A percentile compares a stretch with the other conserved stretches of the same genome.
phyloP scores from a whole-genome alignment of 208 protist genomes.

The Phytomonas sp. region DNA sequence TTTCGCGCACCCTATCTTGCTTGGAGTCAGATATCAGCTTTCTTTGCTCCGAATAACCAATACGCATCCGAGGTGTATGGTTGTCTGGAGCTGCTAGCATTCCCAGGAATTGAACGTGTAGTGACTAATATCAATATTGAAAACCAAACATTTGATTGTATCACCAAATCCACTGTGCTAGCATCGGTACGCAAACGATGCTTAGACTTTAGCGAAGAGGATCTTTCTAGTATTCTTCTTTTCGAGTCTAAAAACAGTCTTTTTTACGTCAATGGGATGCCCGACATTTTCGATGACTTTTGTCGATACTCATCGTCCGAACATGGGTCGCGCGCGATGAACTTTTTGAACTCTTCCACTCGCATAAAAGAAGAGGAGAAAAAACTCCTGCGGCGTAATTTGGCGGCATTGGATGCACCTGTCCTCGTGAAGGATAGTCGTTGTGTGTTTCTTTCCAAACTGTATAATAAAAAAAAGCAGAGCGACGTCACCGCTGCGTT shows the following conservation, averaged over 20 bases:
- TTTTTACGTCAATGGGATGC: slow-evolving; percentile 24
- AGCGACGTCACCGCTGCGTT: slow-evolving; percentile 24
- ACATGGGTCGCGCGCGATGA: neutral
- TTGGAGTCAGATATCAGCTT: slow-evolving; percentile 82
- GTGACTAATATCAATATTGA: slow-evolving; percentile 70
- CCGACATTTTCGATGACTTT: slow-evolving; percentile 25
- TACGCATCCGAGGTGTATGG: slow-evolving; percentile 68
- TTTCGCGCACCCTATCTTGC: slow-evolving; percentile 79
- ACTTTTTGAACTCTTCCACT: slow-evolving; percentile 13
- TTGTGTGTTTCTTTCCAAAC: slow-evolving; percentile 21
- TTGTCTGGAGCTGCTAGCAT: slow-evolving; percentile 74
- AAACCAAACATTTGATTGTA: slow-evolving; percentile 53
- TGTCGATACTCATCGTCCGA: slow-evolving; percentile 12
- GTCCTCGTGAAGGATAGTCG: slow-evolving; percentile 26
- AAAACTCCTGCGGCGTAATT: slow-evolving; percentile 31
- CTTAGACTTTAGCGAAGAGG: slow-evolving; percentile 27
- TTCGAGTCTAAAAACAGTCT: slow-evolving; percentile 25
- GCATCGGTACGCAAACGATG: slow-evolving; percentile 21
- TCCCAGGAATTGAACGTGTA: slow-evolving; percentile 75
- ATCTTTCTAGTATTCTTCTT: slow-evolving; percentile 27
- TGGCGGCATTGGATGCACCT: slow-evolving; percentile 43
- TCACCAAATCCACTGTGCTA: slow-evolving; percentile 47
- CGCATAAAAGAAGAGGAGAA: slow-evolving; percentile 19
- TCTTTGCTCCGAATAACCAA: slow-evolving; percentile 34
- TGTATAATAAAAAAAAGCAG: slow-evolving; percentile 28